Evolutionary conservation across 305 asterid genomes (phyloP).

Genomic region (Rubia tinctorum): DNA sequence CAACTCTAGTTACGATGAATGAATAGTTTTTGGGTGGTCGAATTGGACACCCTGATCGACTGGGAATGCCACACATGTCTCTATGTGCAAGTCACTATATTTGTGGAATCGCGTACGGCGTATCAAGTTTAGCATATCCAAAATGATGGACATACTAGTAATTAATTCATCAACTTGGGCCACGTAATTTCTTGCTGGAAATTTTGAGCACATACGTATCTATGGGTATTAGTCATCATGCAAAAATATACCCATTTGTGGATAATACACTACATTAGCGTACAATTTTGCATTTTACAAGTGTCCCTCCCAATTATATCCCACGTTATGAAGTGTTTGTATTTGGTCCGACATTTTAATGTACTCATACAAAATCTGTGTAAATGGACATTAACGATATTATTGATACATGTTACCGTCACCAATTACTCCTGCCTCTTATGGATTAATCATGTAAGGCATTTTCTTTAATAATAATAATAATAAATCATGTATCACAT

Average conservation of each 20-base stretch:
- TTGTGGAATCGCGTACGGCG: slow-evolving; percentile 13
- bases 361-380: not conserved
- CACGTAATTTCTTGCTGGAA: slow-evolving; percentile 13
- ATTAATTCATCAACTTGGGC: not conserved
- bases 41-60: too few relatives aligned
- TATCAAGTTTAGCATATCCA: not conserved
- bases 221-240: not conserved
- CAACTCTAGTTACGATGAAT: too few relatives aligned
- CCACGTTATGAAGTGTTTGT: not conserved
- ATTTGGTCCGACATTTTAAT: not conserved
- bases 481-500: too few relatives aligned
- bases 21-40: too few relatives aligned
- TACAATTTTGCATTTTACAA: not conserved
- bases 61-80: too few relatives aligned
- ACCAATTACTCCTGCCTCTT: not conserved
- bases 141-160: not conserved
- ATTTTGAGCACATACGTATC: not conserved
- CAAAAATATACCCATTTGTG: not conserved
- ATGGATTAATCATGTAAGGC: too few relatives aligned
- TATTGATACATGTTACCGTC: not conserved
- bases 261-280: not conserved
- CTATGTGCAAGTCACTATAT: not conserved
- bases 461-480: too few relatives aligned
- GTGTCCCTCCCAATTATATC: not conserved
- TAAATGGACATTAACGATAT: not conserved